Evolutionary conservation across 306 rosid genomes (phyloP), one percentile per base, ranked within the genome.

Genomic region (Dryas drummondii): DNA sequence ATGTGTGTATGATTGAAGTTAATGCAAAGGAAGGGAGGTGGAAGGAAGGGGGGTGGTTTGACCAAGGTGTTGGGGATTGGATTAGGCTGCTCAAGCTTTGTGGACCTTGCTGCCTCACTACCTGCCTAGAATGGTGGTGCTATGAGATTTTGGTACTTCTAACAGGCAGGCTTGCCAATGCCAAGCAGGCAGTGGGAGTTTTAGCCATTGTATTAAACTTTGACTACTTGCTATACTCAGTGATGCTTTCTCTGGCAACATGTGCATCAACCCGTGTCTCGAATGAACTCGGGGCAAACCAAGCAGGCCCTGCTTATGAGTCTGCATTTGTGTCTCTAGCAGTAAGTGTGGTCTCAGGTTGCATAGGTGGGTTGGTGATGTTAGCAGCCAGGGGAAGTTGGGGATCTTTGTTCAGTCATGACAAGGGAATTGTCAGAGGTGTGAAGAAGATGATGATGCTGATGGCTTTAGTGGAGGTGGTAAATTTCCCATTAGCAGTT

Each of bases 121-220:
- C 90, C 49, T 94, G 98, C 83, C 85, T 94, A 9, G 98, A 94
- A 71, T 94, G 98, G 97, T 94, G 98, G 97, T 91, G 98, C 66
- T 91, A 86, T 74, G 98, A 94, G 89, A 88, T 91, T 68, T 70
- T 94, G 13, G 86, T 94, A 48, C 67, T 94, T 72, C 93, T 94
- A 16, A 83, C 98, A 0, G 98, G 98, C 10, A 82, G 85, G 75
- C 87, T 94, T 2, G 48, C 75, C 15, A 80, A 94, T 3, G 93
- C 98, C 4, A 88, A 58, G 71, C 86, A 86, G 63, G 77, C 82
- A 17, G 81, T 90, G 14, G 94, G 93, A 60, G 80, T 87, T 17
- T 58, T 93, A 40, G 80, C 86, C 32, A 89, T 93, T 11, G 89
- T 93, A 17, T 71, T 93, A 0, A 93, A 90, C 79, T 90, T 93